Evolutionary conservation across 495 filamentous ascomycete species (phyloP), one percentile per base, ranked within the genome.

Genomic region (Aspergillus carlsbadensis): DNA sequence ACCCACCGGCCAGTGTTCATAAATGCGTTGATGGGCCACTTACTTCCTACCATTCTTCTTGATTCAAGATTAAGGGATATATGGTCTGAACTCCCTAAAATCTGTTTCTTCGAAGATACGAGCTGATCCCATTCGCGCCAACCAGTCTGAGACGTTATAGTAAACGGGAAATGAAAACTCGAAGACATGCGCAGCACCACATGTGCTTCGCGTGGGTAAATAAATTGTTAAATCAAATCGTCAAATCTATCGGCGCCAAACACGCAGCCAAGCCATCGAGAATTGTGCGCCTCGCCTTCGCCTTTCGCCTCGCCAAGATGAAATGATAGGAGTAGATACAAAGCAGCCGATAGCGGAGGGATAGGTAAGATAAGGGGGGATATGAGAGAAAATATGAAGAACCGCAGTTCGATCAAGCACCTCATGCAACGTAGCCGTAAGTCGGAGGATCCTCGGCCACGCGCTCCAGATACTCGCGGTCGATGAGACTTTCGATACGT

Each of bases 391-490:
- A 35, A 34, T 17, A 61, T 37, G 26, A 26, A 49, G 49, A 44
- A 33, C 2, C 1, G 21, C 31, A 31, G 10, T 24, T n/a, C 44
- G 22, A 8, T 21, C n/a, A 15, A 41, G 10, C 5, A n/a, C 20
- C 55, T 57, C 52, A 88, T 22, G 85, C 92, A 52, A 96, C 68
- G 67, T 96, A 96, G 33, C 81, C 79, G 64, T 96, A 96, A 1
- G 85, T 83, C 2, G 90, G 79, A 5, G 79, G 73, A 11, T 87
- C 82, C 29, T 85, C 83, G 17, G 91, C 88, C 0, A 93, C 76
- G 22, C 94, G 84, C 70, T 96, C 93, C n/a, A 99, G 73, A 64
- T 97, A 99, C 65, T 99, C 94, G 42, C 92, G 81, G 58, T 88
- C 86, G 49, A 99, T 94, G 59, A 99, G 71, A 62, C 87, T 89